These are phyloP conservation scores for Puccinia horiana DNA, from an alignment of 1,284 basidiomycete genomes.

Conservation along the genomic window DNA sequence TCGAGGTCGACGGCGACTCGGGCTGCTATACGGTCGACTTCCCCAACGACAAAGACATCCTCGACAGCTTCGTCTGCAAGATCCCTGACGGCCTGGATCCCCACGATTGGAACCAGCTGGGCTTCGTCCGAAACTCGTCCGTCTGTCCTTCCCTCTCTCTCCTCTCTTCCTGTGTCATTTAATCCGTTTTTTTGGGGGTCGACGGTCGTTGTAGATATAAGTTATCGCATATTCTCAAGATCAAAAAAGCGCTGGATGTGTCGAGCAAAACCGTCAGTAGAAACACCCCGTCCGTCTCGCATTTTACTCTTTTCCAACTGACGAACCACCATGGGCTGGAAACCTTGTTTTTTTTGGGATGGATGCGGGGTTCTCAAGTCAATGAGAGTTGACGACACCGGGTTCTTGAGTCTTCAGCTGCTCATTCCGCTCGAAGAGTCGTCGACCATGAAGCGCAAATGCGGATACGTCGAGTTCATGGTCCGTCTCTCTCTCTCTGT, in stretches of 20 bases:
- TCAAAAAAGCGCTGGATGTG: slow-evolving; percentile 46
- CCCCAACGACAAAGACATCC: slow-evolving; percentile 45
- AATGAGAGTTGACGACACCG: slow-evolving; percentile 37
- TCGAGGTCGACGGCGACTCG: slow-evolving; percentile 36
- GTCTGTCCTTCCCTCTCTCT: slow-evolving; percentile 3
- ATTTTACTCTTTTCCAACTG: neutral
- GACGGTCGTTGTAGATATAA: slow-evolving; percentile 29
- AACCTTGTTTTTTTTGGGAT: neutral
- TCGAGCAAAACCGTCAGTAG: slow-evolving; percentile 44
- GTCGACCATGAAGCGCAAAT: slow-evolving; percentile 18
- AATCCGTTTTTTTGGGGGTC: neutral
- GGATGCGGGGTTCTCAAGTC: neutral
- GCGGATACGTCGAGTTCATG: slow-evolving; percentile 48
- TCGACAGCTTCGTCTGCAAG: slow-evolving; percentile 36
- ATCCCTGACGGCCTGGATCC: slow-evolving; percentile 36
- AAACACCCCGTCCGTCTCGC: neutral
- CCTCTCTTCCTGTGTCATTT: neutral
- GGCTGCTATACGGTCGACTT: slow-evolving; percentile 37
- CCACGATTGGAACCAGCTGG: slow-evolving; percentile 26
- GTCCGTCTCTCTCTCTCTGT: neutral
- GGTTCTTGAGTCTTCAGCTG: slow-evolving; percentile 42
- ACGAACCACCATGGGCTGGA: neutral
- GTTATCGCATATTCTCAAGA: slow-evolving; percentile 37
- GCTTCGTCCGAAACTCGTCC: slow-evolving; percentile 42
- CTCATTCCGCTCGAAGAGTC: slow-evolving; percentile 32